Evolutionary conservation across 805 yeast species (phyloP).

Genomic region (Candida sonorensis): DNA sequence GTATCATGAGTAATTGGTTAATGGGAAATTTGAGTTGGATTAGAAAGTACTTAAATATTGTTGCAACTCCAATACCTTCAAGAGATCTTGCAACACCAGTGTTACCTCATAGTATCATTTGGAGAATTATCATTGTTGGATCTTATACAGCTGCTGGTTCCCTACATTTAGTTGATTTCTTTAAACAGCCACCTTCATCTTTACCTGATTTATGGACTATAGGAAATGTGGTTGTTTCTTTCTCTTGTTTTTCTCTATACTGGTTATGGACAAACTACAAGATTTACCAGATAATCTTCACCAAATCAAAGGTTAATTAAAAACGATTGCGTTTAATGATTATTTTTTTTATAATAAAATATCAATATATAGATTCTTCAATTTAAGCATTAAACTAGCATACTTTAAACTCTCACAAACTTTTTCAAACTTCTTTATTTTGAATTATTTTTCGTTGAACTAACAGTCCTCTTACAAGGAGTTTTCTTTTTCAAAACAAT

Average conservation of each 20-base stretch:
- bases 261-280: constrained; percentile 80
- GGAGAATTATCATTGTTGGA: constrained; percentile 42
- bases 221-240: constrained; percentile 65
- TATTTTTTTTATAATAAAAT: too few species aligned
- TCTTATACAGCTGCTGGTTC: constrained; percentile 43
- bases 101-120: constrained; percentile 42
- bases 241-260: constrained; percentile 65
- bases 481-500: constrained; percentile 14
- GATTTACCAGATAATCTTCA: constrained; percentile 29
- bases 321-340: too few species aligned
- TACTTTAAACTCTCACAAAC: too few species aligned
- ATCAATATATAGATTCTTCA: too few species aligned
- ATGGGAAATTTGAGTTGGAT: constrained; percentile 56
- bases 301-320: constrained; percentile 18
- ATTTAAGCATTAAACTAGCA: too few species aligned
- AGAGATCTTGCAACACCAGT: constrained; percentile 27
- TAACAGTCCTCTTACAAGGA: too few species aligned
- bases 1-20: constrained; percentile 70
- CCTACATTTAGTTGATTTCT: constrained; percentile 49
- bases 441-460: too few species aligned
- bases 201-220: constrained; percentile 88
- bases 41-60: constrained; percentile 30
- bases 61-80: constrained; percentile 17
- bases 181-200: constrained; percentile 42
- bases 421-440: too few species aligned